These are phyloP conservation scores for Trichoderma harzianum DNA, from an alignment of 2,329 filamentous ascomycete genomes.

Conservation along the genomic window DNA sequence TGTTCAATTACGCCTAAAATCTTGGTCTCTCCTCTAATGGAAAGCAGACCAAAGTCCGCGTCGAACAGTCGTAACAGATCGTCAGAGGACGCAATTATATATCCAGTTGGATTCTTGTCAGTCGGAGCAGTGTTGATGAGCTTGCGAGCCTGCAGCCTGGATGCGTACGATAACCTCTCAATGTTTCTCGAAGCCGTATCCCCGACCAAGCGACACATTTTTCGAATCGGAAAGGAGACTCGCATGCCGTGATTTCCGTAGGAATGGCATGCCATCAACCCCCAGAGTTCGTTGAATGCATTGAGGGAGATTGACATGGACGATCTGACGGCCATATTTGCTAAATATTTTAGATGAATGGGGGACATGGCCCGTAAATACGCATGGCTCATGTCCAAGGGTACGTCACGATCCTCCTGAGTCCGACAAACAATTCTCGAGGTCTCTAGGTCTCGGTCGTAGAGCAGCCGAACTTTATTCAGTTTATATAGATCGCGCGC, in stretches of 20 bases:
- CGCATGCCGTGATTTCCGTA: constrained; percentile 78
- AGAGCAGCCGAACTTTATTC: constrained; percentile 84
- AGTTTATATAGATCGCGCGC: constrained; percentile 85
- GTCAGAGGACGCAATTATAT: constrained; percentile 86
- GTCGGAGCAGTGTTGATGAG: constrained; percentile 83
- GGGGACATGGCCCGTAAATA: constrained; percentile 89
- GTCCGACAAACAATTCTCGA: constrained; percentile 78
- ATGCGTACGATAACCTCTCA: constrained; percentile 81
- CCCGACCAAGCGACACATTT: constrained; percentile 85
- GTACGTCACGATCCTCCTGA: constrained; percentile 66
- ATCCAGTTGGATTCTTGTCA: constrained; percentile 77
- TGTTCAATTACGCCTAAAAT: constrained; percentile 72
- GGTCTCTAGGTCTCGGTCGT: constrained; percentile 77
- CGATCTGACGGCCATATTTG: constrained; percentile 85
- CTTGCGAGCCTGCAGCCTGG: constrained; percentile 78
- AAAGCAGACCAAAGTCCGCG: constrained; percentile 81
- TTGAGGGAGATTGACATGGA: constrained; percentile 95
- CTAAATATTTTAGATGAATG: constrained; percentile 82
- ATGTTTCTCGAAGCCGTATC: constrained; percentile 86
- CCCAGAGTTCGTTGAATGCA: constrained; percentile 82
- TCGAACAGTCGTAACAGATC: constrained; percentile 81
- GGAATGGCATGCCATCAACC: constrained; percentile 79
- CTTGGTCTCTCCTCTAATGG: constrained; percentile 85
- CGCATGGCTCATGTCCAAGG: constrained; percentile 78
- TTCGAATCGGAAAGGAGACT: constrained; percentile 87